A percentile compares a stretch with the other conserved stretches of the same genome.
Evolutionary conservation across 2,329 filamentous ascomycete species (phyloP).

Genomic region (Colletotrichum lupini): DNA sequence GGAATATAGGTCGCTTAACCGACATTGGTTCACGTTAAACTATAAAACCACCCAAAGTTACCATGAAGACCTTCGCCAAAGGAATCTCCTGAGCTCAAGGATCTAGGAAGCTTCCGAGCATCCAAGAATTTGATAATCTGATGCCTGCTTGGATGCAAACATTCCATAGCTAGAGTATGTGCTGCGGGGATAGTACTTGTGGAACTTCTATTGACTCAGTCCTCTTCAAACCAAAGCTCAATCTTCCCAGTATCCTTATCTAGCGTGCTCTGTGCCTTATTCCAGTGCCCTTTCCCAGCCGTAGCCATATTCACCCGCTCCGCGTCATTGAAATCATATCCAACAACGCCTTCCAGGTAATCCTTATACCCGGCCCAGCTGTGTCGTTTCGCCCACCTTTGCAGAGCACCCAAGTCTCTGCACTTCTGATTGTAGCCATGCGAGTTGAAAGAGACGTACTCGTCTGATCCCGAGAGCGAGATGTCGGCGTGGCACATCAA

Average conservation of each 20-base stretch:
- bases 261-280: constrained; percentile 11
- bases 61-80: no score
- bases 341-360: not conserved
- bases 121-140: no score
- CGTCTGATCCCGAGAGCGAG: not conserved
- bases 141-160: no score
- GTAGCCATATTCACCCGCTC: not conserved
- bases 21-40: no score
- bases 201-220: not conserved
- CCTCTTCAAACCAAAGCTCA: constrained; percentile 3
- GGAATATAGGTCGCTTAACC: no score
- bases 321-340: not conserved
- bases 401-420: not conserved
- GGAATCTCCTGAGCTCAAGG: no score
- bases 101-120: no score
- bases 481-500: constrained; percentile 14
- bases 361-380: not conserved
- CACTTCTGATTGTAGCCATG: not conserved
- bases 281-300: not conserved
- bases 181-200: no score
- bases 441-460: not conserved
- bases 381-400: not conserved
- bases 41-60: no score
- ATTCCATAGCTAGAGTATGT: no score
- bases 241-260: constrained; percentile 7